Conservation (phyloP, 2,329 filamentous ascomycete species). For the Pyrenochaeta sp. region DNA sequence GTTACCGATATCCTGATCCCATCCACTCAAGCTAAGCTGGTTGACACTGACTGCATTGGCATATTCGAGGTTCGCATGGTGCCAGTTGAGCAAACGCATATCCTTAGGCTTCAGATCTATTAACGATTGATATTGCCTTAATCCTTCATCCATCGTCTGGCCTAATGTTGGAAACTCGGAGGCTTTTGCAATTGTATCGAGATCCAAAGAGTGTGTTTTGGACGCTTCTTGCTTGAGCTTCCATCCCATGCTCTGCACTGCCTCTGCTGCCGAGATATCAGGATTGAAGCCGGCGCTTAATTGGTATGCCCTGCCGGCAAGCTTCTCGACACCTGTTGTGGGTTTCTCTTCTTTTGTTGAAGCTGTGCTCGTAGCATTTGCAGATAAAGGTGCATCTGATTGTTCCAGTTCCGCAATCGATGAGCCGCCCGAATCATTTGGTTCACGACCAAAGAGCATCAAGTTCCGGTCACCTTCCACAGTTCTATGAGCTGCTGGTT, state of each 20-base stretch:
- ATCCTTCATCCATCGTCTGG: conserved; percentile 89
- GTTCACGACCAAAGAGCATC: conserved; percentile 84
- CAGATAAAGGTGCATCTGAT: conserved; percentile 59
- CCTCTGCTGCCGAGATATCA: conserved; percentile 75
- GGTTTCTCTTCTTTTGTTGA: conserved; percentile 52
- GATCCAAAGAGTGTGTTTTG: conserved; percentile 72
- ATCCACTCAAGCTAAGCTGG: conserved; percentile 84
- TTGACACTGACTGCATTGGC: conserved; percentile 91
- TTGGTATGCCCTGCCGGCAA: conserved; percentile 74
- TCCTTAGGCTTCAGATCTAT: conserved; percentile 86
- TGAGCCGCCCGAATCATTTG: conserved; percentile 61
- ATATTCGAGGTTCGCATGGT: conserved; percentile 97
- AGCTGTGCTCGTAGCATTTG: conserved; percentile 57
- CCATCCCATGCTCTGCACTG: conserved; percentile 86
- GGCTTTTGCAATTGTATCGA: conserved; percentile 69
- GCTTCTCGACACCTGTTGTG: conserved; percentile 62
- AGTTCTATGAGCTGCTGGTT: conserved; percentile 71
- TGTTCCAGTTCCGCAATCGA: conserved; percentile 79
- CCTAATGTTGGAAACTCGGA: conserved; percentile 77
- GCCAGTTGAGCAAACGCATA: conserved; percentile 93
- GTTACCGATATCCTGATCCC: conserved; percentile 97
- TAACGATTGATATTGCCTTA: conserved; percentile 83
- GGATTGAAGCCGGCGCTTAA: conserved; percentile 73
- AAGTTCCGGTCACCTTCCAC: conserved; percentile 83
- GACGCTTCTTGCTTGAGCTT: conserved; percentile 67